Base-by-base conservation (phyloP, 2,329 filamentous ascomycete genomes). In the Exophiala sideris region DNA sequence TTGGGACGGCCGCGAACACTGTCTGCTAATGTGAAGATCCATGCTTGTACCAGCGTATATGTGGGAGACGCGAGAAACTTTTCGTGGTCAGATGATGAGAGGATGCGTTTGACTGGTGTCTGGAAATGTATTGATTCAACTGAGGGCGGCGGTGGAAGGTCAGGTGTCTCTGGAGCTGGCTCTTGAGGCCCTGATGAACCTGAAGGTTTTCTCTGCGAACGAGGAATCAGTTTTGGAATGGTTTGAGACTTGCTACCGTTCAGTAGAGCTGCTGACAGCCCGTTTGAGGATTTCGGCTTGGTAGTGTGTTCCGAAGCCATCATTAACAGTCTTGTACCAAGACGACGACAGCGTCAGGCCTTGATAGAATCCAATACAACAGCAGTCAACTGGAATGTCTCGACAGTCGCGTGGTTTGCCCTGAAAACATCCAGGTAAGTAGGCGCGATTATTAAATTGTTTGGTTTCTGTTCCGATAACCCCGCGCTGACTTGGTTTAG, bases 11-110 rank as follows among this genome's bases (percentile, higher is more conserved):
- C 85, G 46, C 83, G 76, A 41, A 96, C 88, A 3, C 88, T 84
- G 65, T 96, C 91, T 41, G 91, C 86, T 18, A 99, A 82, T 8
- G 83, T 82, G 71, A 96, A 96, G 58, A 96, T 79, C 73, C 96
- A 99, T 16, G 88, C 84, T 54, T 88, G 76, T 40, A 99, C 80
- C 38, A 97, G 80, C 6, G 77, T 78, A 70, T 89, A 87, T 5
- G 91, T 86, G 0, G 86, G 78, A 0, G 91, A 96, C 0, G 81
- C 74, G 14, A 91, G 79, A 65, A 97, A 99, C 3, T 90, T 73
- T 14, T 88, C 79, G 68, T 95, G 91, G 63, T 99, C 94, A 45
- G 81, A 76, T 2, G 78, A 77, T 2, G 91, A 92, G 10, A 99
- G 75, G 48, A 99, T 97, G 7, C 91, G 83, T 56, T 91, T 82